Evolutionary conservation across 306 rosid genomes (phyloP).

Genomic region (Oemleria cerasiformis): DNA sequence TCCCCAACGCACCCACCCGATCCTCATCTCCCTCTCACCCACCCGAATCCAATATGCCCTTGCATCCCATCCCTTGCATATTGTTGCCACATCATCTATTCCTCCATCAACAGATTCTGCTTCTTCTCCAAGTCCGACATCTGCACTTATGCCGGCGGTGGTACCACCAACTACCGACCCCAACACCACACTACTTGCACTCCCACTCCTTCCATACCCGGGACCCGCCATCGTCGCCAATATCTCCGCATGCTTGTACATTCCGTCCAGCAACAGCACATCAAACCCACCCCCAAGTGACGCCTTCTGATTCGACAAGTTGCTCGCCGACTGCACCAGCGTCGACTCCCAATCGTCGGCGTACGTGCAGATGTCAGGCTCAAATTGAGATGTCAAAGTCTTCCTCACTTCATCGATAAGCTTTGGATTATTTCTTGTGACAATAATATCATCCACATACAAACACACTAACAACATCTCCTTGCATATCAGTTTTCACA

Average conservation of each 20-base stretch:
- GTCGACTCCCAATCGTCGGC: conserved; percentile 89
- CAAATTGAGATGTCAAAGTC: too few relatives aligned
- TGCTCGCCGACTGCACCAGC: conserved; percentile 60
- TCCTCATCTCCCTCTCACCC: too few relatives aligned
- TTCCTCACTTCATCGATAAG: too few relatives aligned
- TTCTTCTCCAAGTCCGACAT: conserved; percentile 95
- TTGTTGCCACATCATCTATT: conserved; percentile 66
- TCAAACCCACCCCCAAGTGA: too few relatives aligned
- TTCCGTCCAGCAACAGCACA: conserved; percentile 65
- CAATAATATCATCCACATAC: too few relatives aligned
- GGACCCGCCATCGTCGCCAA: conserved; percentile 37
- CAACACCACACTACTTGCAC: conserved; percentile 80
- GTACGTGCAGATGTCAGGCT: too few relatives aligned
- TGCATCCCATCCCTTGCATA: conserved; percentile 75
- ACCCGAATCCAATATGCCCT: conserved; percentile 46
- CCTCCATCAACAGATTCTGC: conserved; percentile 70
- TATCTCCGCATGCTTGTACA: conserved; percentile 58
- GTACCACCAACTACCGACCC: conserved; percentile 65
- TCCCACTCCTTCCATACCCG: conserved; percentile 62
- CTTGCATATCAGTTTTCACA: not conserved
- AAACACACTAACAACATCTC: too few relatives aligned
- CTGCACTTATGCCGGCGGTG: conserved; percentile 87
- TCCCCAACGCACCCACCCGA: too few relatives aligned
- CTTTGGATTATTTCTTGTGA: too few relatives aligned
- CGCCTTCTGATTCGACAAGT: conserved; percentile 44